Evolutionary conservation across 177 flowering plant genomes (phyloP).

Genomic region (Vitis hybrid): DNA sequence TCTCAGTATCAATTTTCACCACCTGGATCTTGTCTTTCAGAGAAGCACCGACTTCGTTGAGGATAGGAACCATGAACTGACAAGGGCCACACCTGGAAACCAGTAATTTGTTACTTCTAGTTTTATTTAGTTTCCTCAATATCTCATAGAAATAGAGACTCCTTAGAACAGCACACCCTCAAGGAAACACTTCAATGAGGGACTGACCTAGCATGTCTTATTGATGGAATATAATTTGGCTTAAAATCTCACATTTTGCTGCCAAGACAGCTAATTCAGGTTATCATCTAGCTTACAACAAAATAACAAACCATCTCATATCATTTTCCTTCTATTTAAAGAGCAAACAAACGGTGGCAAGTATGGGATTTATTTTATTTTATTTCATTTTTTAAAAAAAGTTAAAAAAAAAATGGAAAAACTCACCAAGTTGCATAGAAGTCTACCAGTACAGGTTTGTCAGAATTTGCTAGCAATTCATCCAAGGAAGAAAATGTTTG

Average conservation of each 20-base stretch:
- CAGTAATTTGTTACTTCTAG: background rate
- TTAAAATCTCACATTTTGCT: too few species aligned
- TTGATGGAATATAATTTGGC: too few species aligned
- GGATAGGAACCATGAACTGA: constrained; percentile 88
- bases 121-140: background rate
- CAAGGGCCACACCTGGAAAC: constrained; percentile 96
- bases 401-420: constrained; percentile 3
- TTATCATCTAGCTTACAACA: too few species aligned
- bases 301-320: background rate
- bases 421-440: constrained; percentile 94
- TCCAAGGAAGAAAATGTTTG: constrained; percentile 75
- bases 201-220: too few species aligned
- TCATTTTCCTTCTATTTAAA: background rate
- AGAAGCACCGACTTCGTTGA: constrained; percentile 58
- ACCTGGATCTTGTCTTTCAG: constrained; percentile 72
- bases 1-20: constrained; percentile 95
- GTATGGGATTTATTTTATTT: background rate
- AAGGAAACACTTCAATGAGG: too few species aligned
- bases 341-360: too few species aligned
- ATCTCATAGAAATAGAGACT: background rate
- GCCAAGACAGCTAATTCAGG: too few species aligned
- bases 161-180: background rate
- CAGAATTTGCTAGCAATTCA: constrained; percentile 71
- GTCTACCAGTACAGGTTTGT: constrained; percentile 88
- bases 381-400: background rate